Base-by-base conservation (phyloP, 495 filamentous ascomycete genomes). In the Delitschia confertaspora region DNA sequence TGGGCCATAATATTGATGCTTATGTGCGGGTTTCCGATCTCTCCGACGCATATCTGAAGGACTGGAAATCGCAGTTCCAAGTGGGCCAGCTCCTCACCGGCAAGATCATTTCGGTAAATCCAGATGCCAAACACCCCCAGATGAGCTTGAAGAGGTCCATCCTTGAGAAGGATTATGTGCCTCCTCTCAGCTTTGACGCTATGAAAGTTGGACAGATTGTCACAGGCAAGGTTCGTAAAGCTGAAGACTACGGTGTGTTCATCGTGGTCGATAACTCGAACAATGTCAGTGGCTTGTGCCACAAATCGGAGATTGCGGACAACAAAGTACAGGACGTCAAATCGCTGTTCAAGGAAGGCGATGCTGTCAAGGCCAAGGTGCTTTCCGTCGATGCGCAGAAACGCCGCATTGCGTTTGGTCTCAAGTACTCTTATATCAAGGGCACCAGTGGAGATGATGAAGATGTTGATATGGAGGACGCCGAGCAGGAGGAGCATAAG, bases 211-310 rank as follows among this genome's bases (percentile, higher is more conserved):
- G 88, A 3, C 83, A 88, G 59, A 66, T 83, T 16, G 69, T 98
- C 19, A 93, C 83, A 9, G 91, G 88, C 23, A 93, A 84, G 56
- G 72, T 98, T 38, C 79, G 88, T 42, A 93, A 93, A 62, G 85
- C 95, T 2, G 85, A 93, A 58, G 83, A 93, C 14, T 96, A 85
- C 56, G 91, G 91, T 57, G 88, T 87, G 6, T 96, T 96, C 64
- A 83, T 98, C 55, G 77, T 88, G 37, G 66, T 98, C 23, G 87
- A 95, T 65, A 72, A 77, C 24, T 89, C 87, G 19, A 62, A 69
- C 26, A 91, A 93, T 53, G 75, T 96, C 44, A 93, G 86, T 46
- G 91, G 91, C 38, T 71, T 98, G 14, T 96, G 89, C 60, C 91
- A 98, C 58, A 76, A 77, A 47, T 88, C 76, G 47, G 78, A 96